Evolutionary conservation across 1,139 yeast species (phyloP), one percentile per base, ranked within the genome.

Genomic region (Zygoascus hellenicus): DNA sequence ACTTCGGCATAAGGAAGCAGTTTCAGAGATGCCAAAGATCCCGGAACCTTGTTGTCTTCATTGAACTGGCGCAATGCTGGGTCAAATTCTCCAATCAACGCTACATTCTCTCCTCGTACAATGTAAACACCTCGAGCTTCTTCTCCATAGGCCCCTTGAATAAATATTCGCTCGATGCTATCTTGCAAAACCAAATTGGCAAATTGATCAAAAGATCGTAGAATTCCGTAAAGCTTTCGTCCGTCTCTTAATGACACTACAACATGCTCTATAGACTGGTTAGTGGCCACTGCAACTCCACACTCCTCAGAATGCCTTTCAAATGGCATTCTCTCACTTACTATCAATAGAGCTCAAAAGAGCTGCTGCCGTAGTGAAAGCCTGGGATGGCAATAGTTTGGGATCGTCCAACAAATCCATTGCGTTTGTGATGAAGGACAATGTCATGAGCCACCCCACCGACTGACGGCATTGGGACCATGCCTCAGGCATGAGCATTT

Each of bases 361-460:
- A 28, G 96, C 95, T 1, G 97, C 97, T 0, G 97, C 95, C 0
- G 98, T 92, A 46, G 97, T 92, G 70, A 90, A 92, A 30, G 95
- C 89, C 87, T 54, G 95, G 44, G 68, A 59, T 29, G 71, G 71
- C 54, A 67, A 54, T 36, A 63, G 47, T 41, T 57, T 58, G 15
- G 64, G 64, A 51, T 61, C 65, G 45, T 57, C 61, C 38, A 60
- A 46, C n/a, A 59, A 58, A 48, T 62, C 65, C 58, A 57, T 56
- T 33, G 44, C 26, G 11, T 17, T 17, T n/a, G 32, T 40, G 15
- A 33, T 17, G 42, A 22, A 22, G 26, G 26, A 22, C 26, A 22
- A 22, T 22, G 26, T 7, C 7, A n/a, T n/a, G n/a, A n/a, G n/a
- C n/a, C n/a, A n/a, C n/a, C n/a, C n/a, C n/a, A n/a, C n/a, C n/a